phyloP scores from a whole-genome alignment of 306 rosid genomes.

The Abrus pulchellus region DNA sequence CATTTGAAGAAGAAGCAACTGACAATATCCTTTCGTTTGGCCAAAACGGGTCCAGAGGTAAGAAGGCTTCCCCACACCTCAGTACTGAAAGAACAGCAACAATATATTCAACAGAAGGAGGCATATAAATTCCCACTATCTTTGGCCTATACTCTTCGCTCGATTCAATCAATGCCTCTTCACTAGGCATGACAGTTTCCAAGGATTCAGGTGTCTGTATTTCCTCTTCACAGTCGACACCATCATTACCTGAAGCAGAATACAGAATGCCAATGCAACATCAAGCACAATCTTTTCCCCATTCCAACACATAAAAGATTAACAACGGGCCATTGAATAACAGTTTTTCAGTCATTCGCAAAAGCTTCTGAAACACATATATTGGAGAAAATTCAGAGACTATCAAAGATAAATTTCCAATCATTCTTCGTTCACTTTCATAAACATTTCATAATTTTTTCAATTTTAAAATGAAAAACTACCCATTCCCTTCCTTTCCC shows the following conservation, averaged over 20 bases:
- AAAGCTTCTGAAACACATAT: background rate
- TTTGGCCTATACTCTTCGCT: conserved; percentile 57
- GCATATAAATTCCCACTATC: conserved; percentile 78
- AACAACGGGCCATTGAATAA: background rate
- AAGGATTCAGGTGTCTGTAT: conserved; percentile 35
- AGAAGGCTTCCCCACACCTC: conserved; percentile 79
- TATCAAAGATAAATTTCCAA: conserved; percentile 21
- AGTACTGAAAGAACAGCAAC: conserved; percentile 79
- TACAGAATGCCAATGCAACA: background rate
- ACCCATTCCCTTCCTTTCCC: background rate
- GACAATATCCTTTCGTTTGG: conserved; percentile 72
- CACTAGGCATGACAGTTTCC: conserved; percentile 27
- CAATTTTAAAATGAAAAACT: background rate
- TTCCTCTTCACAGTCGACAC: conserved; percentile 14
- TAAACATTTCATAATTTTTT: background rate
- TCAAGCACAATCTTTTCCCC: conserved; percentile 19
- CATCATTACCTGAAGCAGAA: conserved; percentile 49
- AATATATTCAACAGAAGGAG: conserved; percentile 83
- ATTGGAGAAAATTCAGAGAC: conserved; percentile 8
- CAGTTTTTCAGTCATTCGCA: background rate
- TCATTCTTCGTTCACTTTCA: background rate
- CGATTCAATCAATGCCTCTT: conserved; percentile 45
- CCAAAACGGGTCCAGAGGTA: conserved; percentile 92
- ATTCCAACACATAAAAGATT: conserved; percentile 29
- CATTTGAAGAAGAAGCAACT: conserved; percentile 60